phyloP scores from a whole-genome alignment of 257 asterid genomes.

The Buddleja alternifolia region DNA sequence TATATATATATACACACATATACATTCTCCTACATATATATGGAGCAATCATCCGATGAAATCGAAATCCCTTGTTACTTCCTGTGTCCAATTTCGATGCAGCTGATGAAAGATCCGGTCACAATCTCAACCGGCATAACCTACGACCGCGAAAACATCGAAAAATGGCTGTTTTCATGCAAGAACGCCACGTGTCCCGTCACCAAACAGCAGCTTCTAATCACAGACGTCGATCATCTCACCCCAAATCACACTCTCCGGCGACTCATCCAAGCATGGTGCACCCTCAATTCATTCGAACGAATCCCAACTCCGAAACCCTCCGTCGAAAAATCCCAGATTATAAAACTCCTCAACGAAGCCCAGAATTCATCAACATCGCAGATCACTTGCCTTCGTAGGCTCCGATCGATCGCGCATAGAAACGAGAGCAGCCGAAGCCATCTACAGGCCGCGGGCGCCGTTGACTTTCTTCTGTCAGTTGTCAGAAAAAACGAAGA shows the following conservation, averaged over 20 bases:
- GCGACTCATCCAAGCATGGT: conserved; percentile 20
- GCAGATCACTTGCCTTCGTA: neutral
- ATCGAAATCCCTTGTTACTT: conserved; percentile 56
- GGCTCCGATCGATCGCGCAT: neutral
- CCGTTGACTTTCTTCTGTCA: neutral
- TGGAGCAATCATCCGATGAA: neutral
- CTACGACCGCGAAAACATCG: conserved; percentile 59
- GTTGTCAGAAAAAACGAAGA: neutral
- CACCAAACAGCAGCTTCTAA: neutral
- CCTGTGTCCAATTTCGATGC: conserved; percentile 53
- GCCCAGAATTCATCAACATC: conserved; percentile 6
- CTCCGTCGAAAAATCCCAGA: neutral
- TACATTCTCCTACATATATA: too few relatives aligned
- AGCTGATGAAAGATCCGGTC: conserved; percentile 63
- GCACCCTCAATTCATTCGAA: conserved; percentile 2
- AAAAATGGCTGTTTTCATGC: conserved; percentile 48
- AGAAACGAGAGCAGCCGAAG: neutral
- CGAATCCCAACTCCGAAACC: conserved; percentile 13
- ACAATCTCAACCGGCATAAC: conserved; percentile 57
- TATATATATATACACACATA: too few relatives aligned
- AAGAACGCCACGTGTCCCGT: conserved; percentile 16
- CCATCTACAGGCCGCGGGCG: conserved; percentile 7
- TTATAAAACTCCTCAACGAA: neutral
- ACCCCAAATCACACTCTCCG: conserved; percentile 27
- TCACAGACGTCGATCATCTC: conserved; percentile 22